phyloP scores from a whole-genome alignment of 2,329 filamentous ascomycete species.

The Spiromastix sp. region DNA sequence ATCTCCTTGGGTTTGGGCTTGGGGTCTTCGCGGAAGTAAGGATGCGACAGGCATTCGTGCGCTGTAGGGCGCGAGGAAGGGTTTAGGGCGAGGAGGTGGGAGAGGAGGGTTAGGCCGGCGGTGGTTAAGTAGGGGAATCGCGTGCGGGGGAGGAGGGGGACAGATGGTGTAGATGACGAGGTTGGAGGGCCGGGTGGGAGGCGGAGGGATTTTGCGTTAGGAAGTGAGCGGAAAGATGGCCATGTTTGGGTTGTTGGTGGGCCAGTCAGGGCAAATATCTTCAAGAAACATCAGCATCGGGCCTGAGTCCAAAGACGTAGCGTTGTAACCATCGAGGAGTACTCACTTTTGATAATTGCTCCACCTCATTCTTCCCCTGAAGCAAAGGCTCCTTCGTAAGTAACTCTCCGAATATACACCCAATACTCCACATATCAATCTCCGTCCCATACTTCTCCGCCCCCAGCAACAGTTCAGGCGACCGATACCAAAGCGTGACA shows the following conservation, averaged over 20 bases:
- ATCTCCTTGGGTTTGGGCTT: conserved; percentile 81
- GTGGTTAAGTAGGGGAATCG: conserved; percentile 73
- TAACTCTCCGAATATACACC: conserved; percentile 91
- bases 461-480: conserved; percentile 82
- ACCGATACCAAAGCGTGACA: conserved; percentile 93
- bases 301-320: no score
- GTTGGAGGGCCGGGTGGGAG: conserved; percentile 43
- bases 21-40: conserved; percentile 82
- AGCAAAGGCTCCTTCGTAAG: conserved; percentile 72
- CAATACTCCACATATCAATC: conserved; percentile 92
- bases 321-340: no score
- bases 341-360: conserved; percentile 61
- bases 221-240: conserved; percentile 77
- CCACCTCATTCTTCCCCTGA: conserved; percentile 85
- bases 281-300: no score
- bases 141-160: conserved; percentile 53
- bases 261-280: conserved; percentile 82
- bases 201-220: conserved; percentile 72
- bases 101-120: conserved; percentile 61
- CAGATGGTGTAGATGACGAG: conserved; percentile 24
- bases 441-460: conserved; percentile 61
- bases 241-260: conserved; percentile 72
- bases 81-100: conserved; percentile 61
- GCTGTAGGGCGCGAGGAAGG: conserved; percentile 62
- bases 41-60: conserved; percentile 61